A percentile compares a stretch with the other conserved stretches of the same genome.
Conservation (phyloP, 345 rosid species). For the Linum usitatissimum region DNA sequence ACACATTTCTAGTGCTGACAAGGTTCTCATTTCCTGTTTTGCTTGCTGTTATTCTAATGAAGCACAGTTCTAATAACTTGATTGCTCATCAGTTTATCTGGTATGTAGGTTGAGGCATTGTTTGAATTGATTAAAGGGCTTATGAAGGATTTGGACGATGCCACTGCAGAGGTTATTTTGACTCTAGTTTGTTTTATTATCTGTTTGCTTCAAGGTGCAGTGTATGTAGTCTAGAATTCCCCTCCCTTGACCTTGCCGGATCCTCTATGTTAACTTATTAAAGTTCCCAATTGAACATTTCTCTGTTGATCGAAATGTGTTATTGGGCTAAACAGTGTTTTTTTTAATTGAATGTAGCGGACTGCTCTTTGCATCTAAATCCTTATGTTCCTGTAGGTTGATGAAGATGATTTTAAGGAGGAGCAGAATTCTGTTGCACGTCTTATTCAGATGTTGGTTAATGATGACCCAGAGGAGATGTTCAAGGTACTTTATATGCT, state of each 20-base stretch:
- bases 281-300: neutral
- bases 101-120: conserved; percentile 74
- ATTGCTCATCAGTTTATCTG: conserved; percentile 9
- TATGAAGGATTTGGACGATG: conserved; percentile 75
- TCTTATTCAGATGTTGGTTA: conserved; percentile 79
- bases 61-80: conserved; percentile 5
- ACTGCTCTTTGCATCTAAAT: neutral
- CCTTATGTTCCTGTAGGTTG: conserved; percentile 38
- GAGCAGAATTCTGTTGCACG: conserved; percentile 98
- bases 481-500: conserved; percentile 50
- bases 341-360: neutral
- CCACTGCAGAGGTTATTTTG: conserved; percentile 52
- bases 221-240: neutral
- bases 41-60: conserved; percentile 12
- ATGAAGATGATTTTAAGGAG: conserved; percentile 92
- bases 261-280: neutral
- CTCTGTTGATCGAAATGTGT: neutral
- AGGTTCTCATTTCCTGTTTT: conserved; percentile 32
- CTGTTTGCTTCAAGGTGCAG: conserved; percentile 6
- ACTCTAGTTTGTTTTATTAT: conserved; percentile 7
- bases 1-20: conserved; percentile 61
- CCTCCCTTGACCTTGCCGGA: neutral
- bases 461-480: conserved; percentile 92
- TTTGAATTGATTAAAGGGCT: conserved; percentile 90
- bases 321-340: neutral